Evolutionary conservation across 2,329 filamentous ascomycete genomes (phyloP), one percentile per base, ranked within the genome.

Genomic region (Berkeleyomyces basicola): DNA sequence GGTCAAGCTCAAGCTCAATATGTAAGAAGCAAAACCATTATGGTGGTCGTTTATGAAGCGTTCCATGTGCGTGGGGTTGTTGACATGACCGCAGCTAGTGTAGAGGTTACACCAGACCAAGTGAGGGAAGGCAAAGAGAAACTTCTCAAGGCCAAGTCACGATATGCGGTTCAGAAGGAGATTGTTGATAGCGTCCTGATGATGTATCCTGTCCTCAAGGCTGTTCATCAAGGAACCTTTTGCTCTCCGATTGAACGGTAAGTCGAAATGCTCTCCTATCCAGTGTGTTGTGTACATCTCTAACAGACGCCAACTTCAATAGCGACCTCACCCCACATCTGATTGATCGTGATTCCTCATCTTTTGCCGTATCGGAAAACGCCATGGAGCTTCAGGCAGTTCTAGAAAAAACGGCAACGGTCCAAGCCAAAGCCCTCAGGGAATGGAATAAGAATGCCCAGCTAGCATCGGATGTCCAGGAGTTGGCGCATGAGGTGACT

Each of bases 201-300:
- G 67, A 84, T 84, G 63, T 86, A 89, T 68, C 88, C 90, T 6
- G 83, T 88, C 47, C 75, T 95, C 63, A 88, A 87, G 69, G 86
- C 89, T 5, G 83, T 92, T 46, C 88, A 95, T 71, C 76, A 81
- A 65, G 83, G 83, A 51, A 81, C 80, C 10, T 78, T 82, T 65
- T 80, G 82, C 16, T 81, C 82, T 1, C 80, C 82, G 53, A 77
- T 84, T 61, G 88, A 93, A 73, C 81, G 83, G 88, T 88, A 77
- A 46, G 72, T 65, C 14, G 36, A 33, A 40, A 11, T 36, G 62
- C 9, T 9, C 10, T 64, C 49, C 42, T 40, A 4, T 9, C 6
- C 6, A 31, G 14, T 39, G 23, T 6, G 42, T 7, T 43, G 4
- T 40, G 10, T 49, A 37, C 11, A 49, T 61, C 16, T 49, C 59